phyloP scores from a whole-genome alignment of 495 filamentous ascomycete species.

The Lentithecium fluviatile region DNA sequence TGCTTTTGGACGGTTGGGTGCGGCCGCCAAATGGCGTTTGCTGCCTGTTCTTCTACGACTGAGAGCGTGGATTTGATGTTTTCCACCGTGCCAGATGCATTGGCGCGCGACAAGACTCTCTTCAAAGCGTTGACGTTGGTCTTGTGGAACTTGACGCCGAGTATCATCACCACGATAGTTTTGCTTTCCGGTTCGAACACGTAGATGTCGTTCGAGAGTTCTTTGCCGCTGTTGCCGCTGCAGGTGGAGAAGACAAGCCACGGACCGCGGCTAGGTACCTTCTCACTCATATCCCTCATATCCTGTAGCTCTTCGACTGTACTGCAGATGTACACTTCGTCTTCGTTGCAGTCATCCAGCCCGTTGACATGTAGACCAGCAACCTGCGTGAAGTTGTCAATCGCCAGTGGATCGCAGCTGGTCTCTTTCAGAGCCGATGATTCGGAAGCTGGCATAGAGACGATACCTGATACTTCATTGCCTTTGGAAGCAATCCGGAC shows the following conservation, averaged over 20 bases:
- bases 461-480: neutral
- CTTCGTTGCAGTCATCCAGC: slow-evolving; percentile 28
- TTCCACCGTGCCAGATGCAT: no score
- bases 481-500: neutral
- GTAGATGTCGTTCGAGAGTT: neutral
- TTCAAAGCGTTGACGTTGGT: neutral
- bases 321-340: neutral
- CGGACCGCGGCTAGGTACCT: no score
- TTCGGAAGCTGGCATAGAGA: neutral
- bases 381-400: slow-evolving; percentile 48
- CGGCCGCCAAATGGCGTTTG: no score
- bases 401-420: neutral
- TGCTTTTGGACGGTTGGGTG: no score
- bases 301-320: no score
- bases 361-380: slow-evolving; percentile 48
- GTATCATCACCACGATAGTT: neutral
- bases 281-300: no score
- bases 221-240: no score
- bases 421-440: neutral
- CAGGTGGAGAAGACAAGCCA: no score
- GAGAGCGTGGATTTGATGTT: neutral
- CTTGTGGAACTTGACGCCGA: neutral
- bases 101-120: neutral
- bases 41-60: neutral
- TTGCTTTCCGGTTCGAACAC: slow-evolving; percentile 1